phyloP scores from a whole-genome alignment of 2,329 filamentous ascomycete species.

The Apiospora saccharicola region DNA sequence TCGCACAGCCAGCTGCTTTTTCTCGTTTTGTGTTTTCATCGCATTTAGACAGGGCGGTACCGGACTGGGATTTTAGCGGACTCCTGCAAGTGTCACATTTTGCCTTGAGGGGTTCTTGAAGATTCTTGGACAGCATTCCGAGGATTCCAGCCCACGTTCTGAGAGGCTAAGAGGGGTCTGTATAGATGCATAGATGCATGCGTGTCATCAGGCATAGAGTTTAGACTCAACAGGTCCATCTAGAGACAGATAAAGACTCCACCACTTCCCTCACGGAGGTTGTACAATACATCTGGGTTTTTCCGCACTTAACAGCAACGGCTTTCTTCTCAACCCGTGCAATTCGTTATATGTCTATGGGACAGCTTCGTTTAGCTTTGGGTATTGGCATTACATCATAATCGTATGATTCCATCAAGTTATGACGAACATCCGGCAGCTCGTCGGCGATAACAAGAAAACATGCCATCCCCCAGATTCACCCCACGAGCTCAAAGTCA shows the following conservation, averaged over 20 bases:
- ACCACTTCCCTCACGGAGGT: constrained; percentile 37
- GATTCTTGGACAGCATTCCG: constrained; percentile 31
- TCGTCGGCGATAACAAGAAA: neutral
- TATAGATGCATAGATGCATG: constrained; percentile 32
- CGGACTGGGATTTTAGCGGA: constrained; percentile 37
- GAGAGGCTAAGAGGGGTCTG: constrained; percentile 14
- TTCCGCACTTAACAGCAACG: neutral
- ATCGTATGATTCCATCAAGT: neutral
- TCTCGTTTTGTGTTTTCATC: constrained; percentile 34
- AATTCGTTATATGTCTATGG: neutral
- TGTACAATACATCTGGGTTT: constrained; percentile 44
- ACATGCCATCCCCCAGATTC: constrained; percentile 6
- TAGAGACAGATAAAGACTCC: constrained; percentile 37
- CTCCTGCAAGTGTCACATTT: constrained; percentile 37
- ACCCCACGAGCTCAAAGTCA: neutral
- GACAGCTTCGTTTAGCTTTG: neutral
- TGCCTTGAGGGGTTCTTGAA: constrained; percentile 26
- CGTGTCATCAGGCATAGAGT: constrained; percentile 32
- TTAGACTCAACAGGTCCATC: constrained; percentile 37
- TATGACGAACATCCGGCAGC: neutral
- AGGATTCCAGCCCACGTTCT: constrained; percentile 31
- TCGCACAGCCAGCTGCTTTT: constrained; percentile 35
- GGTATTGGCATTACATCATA: neutral
- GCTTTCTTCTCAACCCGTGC: neutral
- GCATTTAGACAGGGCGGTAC: constrained; percentile 41